Evolutionary conservation across 345 rosid genomes (phyloP).

Genomic region (Populus pruinosa): DNA sequence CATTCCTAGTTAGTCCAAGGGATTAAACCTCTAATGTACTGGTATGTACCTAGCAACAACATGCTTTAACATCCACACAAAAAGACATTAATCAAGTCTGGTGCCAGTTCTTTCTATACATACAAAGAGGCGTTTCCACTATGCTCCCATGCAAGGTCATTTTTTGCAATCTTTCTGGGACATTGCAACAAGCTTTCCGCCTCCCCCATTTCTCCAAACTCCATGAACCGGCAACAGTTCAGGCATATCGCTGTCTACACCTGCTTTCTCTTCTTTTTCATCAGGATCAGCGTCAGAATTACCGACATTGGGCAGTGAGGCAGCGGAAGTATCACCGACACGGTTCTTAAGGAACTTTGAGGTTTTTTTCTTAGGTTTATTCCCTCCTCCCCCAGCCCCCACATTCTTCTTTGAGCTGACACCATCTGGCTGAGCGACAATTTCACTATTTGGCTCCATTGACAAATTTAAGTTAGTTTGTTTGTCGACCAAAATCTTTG

Average conservation of each 20-base stretch:
- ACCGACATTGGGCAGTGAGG: background rate
- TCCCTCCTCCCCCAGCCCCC: slow-evolving; percentile 3
- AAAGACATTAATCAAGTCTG: background rate
- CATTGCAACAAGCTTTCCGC: slow-evolving; percentile 13
- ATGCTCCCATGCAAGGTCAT: background rate
- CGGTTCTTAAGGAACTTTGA: slow-evolving; percentile 12
- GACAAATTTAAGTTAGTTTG: background rate
- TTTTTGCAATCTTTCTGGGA: background rate
- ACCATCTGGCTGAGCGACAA: slow-evolving; percentile 1
- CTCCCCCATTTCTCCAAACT: slow-evolving; percentile 24
- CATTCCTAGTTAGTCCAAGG: background rate
- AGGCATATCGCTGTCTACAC: background rate
- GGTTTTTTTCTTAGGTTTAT: slow-evolving; percentile 11
- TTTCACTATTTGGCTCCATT: background rate
- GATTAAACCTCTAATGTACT: background rate
- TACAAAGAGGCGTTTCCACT: background rate
- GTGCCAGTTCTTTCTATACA: background rate
- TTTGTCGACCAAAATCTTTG: slow-evolving; percentile 6
- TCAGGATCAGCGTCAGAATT: background rate
- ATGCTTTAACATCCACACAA: background rate
- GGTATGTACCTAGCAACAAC: background rate
- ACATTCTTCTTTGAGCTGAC: slow-evolving; percentile 2
- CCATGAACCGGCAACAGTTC: slow-evolving; percentile 7
- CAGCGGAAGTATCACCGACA: slow-evolving; percentile 13
- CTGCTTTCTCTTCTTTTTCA: background rate